Evolutionary conservation across 108 stramenopile genomes (phyloP), one percentile per base, ranked within the genome.

Genomic region (Cylindrotheca fusiformis): DNA sequence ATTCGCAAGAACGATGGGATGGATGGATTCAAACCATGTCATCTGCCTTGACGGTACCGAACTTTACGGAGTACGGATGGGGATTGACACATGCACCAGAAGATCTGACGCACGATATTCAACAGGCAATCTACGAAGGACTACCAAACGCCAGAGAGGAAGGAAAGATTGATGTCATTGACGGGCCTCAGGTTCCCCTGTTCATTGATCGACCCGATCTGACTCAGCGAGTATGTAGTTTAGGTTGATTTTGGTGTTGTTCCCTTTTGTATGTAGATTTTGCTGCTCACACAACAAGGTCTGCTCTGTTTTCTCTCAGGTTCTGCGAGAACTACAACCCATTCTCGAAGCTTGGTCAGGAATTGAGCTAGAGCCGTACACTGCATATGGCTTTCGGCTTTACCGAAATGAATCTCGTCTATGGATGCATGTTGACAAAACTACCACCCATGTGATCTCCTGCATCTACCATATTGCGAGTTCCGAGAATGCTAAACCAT

Each of bases 401-500:
- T 95, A 95, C 63, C 79, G 76, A 49, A 86, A 88, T 62, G 74
- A 87, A 58, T 83, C 87, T 5, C 72, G 62, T 51, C 54, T 95
- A 21, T 66, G 66, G 33, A 88, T 95, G 85, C 94, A 95, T 48
- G 70, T 85, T 14, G 94, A 95, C 65, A 87, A 84, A 51, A 48
- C 83, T 18, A 47, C 28, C 29, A 92, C 89, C 18, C 94, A 95
- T 62, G 73, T 93, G 24, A 83, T 95, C 10, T 74, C 75, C n/a
- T 83, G 75, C 26, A 95, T 95, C 55, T 71, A 86, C 8, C 90
- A 95, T 52, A 84, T 95, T 36, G 94, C 86, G 30, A 77, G 74
- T 18, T 75, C 71, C 5, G 87, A 83, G 8, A 84, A 88, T 60
- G 79, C 79, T 2, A 78, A 85, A 59, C 82, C 82, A 19, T 93